These are phyloP conservation scores for Thielaviopsis musarum DNA, from an alignment of 2,329 filamentous ascomycete genomes.

Conservation along the genomic window DNA sequence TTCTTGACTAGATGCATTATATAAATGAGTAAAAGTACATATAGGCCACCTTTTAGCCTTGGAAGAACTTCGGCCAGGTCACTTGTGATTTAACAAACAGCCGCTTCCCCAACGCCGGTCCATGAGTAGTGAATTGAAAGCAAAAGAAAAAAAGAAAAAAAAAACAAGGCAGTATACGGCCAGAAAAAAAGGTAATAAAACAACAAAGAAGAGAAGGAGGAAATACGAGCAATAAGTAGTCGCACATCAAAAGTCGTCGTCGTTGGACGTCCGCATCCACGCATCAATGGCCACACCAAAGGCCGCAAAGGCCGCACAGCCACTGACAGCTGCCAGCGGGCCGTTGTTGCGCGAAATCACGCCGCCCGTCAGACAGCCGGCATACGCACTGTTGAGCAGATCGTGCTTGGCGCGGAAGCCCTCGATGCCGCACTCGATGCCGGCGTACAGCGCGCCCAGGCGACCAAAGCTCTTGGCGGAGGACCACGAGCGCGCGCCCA, in stretches of 20 bases:
- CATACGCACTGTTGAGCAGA: conserved; percentile 67
- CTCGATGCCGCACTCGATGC: conserved; percentile 92
- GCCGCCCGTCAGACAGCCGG: conserved; percentile 82
- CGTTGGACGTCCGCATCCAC: conserved; percentile 67
- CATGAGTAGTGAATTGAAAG: neutral
- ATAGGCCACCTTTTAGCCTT: neutral
- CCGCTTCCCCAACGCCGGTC: neutral
- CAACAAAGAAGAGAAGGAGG: neutral
- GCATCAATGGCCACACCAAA: conserved; percentile 85
- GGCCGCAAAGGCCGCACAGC: conserved; percentile 84
- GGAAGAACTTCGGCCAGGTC: neutral
- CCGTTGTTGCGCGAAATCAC: conserved; percentile 75
- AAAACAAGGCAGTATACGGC: neutral
- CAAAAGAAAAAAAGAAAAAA: conserved; percentile 1
- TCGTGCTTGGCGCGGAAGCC: conserved; percentile 89
- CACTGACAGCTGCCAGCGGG: conserved; percentile 72
- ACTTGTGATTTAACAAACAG: neutral
- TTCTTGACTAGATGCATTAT: neutral
- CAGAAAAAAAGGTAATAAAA: neutral
- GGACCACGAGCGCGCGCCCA: conserved; percentile 68
- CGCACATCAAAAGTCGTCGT: conserved; percentile 22
- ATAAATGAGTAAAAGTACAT: neutral
- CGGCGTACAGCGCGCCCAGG: conserved; percentile 77
- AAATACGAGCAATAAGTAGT: neutral
- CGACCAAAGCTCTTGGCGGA: conserved; percentile 91